Evolutionary conservation across 148 eudicot genomes (phyloP).

Genomic region (Euryodendron excelsum): DNA sequence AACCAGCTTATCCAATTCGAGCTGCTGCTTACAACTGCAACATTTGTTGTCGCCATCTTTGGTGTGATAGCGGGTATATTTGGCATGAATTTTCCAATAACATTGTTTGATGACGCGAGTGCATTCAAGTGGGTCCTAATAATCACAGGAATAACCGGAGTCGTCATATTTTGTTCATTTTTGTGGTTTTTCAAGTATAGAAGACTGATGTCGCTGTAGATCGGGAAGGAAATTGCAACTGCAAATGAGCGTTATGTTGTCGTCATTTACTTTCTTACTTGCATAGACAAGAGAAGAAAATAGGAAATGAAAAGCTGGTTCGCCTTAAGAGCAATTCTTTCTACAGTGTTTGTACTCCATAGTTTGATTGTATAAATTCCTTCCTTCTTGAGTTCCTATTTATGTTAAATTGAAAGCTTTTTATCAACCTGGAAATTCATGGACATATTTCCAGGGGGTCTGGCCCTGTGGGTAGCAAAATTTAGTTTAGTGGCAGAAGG

Average conservation of each 20-base stretch:
- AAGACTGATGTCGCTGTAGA: constrained; percentile 86
- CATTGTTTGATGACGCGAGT: constrained; percentile 53
- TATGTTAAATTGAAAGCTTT: too few species aligned
- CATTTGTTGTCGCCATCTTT: constrained; percentile 90
- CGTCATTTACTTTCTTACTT: neutral
- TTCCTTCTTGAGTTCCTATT: neutral
- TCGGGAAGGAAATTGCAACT: constrained; percentile 5
- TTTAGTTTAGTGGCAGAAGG: too few species aligned
- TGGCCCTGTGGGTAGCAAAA: too few species aligned
- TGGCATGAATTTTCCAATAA: constrained; percentile 88
- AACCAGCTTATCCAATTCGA: constrained; percentile 98
- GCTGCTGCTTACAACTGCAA: constrained; percentile 86
- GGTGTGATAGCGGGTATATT: constrained; percentile 94
- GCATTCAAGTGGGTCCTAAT: constrained; percentile 86
- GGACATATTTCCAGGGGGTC: too few species aligned
- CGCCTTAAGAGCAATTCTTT: constrained; percentile 7
- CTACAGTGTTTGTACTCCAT: neutral
- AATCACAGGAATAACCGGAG: constrained; percentile 64
- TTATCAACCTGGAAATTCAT: too few species aligned
- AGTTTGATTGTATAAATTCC: neutral
- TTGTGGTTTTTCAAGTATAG: constrained; percentile 80
- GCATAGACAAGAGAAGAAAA: neutral
- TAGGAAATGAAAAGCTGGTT: constrained; percentile 1
- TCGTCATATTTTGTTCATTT: constrained; percentile 66
- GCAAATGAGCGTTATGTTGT: neutral